Base-by-base conservation (phyloP, 768 basidiomycete genomes). In the Suillus subaureus region DNA sequence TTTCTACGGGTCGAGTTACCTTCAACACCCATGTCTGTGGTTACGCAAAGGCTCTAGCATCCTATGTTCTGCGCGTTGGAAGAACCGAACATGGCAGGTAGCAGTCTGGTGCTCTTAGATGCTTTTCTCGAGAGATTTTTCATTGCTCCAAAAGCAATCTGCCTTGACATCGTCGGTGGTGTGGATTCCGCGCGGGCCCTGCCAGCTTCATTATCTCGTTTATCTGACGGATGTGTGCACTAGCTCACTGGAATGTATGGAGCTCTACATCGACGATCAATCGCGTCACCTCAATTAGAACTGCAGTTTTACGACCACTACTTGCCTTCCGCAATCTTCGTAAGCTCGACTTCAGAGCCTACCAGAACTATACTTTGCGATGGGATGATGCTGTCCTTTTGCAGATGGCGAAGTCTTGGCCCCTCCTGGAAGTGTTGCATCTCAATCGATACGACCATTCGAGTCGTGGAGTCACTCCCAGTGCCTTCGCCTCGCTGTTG, bases 381-480 rank as follows among this genome's bases (percentile, higher is more conserved):
- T 35, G 55, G 28, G 31, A 63, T n/a, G 51, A 63, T n/a, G 18
- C 39, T 16, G 28, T 7, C 39, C 40, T 64, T 16, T 43, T 26
- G n/a, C 56, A 64, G 39, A 57, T 60, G 31, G 64, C 56, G 5
- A 49, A 26, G 55, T 21, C 64, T 35, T 64, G 54, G 55, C 64
- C 64, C 33, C 33, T 31, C n/a, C 43, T 64, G 9, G 39, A 58
- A 33, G 16, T 58, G 12, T 43, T 60, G 5, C 6, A 18, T 11
- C 33, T 64, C 56, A 31, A 1, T 3, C 8, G 31, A 31, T 31
- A 21, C 26, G 7, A 23, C 23, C 23, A 13, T 23, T 26, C 21
- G 21, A 45, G 12, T 26, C 28, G 28, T 52, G 8, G 4, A 18
- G 42, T 61, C 12, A 61, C 39, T 42, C 6, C 42, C 7, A 23